phyloP scores from a whole-genome alignment of 805 yeast species.

The Wickerhamomyces bisporus region DNA sequence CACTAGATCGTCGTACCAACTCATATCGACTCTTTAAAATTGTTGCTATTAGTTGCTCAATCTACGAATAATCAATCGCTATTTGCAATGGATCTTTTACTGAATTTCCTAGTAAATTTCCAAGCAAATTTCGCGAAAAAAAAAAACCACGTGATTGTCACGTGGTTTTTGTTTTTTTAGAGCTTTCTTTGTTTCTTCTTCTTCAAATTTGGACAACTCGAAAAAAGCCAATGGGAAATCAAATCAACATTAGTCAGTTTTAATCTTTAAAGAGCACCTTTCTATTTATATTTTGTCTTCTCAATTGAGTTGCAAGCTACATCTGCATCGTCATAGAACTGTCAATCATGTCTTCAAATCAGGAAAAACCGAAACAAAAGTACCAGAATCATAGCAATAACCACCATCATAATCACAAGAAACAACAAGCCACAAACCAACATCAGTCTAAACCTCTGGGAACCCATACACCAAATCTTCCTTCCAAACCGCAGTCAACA shows the following conservation, averaged over 20 bases:
- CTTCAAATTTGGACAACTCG: neutral
- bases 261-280: too few relatives aligned
- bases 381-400: neutral
- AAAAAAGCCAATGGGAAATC: neutral
- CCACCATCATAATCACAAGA: neutral
- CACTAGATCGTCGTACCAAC: constrained; percentile 9
- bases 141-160: neutral
- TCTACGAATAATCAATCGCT: too few relatives aligned
- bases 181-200: neutral
- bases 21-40: constrained; percentile 2
- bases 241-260: too few relatives aligned
- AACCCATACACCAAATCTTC: constrained; percentile 3
- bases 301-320: too few relatives aligned
- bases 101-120: too few relatives aligned
- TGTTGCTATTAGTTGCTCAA: too few relatives aligned
- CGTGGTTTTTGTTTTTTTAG: neutral
- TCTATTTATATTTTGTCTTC: too few relatives aligned
- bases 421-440: constrained; percentile 2
- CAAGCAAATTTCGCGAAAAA: too few relatives aligned
- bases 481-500: constrained; percentile 4
- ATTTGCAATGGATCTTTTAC: too few relatives aligned
- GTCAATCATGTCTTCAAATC: neutral
- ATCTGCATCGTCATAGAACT: neutral
- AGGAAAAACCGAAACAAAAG: neutral
- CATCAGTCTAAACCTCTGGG: neutral